Percentiles rank a stretch among this genome's conserved stretches.
Conservation (phyloP, 345 rosid genomes). For the Populus simonii region DNA sequence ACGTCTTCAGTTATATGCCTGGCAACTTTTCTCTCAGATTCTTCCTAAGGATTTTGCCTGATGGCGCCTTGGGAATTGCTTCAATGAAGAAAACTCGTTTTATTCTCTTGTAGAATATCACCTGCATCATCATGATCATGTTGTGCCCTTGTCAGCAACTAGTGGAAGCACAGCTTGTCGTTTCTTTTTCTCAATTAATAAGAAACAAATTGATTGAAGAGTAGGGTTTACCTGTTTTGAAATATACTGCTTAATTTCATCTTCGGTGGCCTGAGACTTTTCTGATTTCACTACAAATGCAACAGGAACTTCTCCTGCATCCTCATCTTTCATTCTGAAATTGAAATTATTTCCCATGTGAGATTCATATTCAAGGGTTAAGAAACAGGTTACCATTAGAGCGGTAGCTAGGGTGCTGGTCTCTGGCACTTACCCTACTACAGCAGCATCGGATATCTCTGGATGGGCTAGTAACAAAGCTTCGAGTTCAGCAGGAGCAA, state of each 20-base stretch:
- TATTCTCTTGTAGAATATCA: conserved; percentile 30
- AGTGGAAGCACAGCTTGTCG: background rate
- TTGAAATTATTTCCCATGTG: background rate
- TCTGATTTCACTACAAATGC: conserved; percentile 27
- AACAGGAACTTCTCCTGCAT: conserved; percentile 27
- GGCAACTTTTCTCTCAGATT: conserved; percentile 18
- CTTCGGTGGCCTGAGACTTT: conserved; percentile 12
- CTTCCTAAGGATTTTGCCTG: conserved; percentile 30
- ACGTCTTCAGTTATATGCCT: background rate
- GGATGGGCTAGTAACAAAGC: conserved; percentile 22
- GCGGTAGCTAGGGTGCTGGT: background rate
- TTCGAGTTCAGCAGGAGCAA: conserved; percentile 32
- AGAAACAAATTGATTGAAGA: background rate
- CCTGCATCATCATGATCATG: conserved; percentile 18
- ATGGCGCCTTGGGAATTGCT: conserved; percentile 33
- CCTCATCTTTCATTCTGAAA: conserved; percentile 25
- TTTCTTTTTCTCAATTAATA: background rate
- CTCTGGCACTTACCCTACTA: conserved; percentile 19
- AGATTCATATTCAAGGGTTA: background rate
- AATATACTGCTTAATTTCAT: conserved; percentile 21
- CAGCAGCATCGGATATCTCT: conserved; percentile 29
- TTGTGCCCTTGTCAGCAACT: background rate
- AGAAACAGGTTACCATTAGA: no score
- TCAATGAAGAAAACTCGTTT: conserved; percentile 19
- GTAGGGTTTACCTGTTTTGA: conserved; percentile 22